Percentiles rank a stretch among this genome's conserved stretches.
These are phyloP conservation scores for Globisporangium heterothallicum DNA, from an alignment of 352 stramenopile species.

Conservation along the genomic window DNA sequence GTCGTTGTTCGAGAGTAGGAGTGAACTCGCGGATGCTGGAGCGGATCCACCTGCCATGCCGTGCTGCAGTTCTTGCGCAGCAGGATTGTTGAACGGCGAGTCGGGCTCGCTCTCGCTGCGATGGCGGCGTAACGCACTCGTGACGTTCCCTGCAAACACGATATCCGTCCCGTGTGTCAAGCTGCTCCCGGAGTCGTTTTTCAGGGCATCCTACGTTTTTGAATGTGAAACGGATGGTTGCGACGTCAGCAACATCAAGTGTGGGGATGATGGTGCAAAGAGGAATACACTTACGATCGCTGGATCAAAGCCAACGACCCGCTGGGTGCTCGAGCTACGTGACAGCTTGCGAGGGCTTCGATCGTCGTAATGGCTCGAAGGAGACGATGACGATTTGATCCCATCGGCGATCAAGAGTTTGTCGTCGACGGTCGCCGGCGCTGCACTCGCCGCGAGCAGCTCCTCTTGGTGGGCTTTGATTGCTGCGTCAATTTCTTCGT, in stretches of 20 bases:
- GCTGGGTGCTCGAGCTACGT: slow-evolving; percentile 20
- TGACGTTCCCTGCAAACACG: slow-evolving; percentile 87
- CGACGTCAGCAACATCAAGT: neutral
- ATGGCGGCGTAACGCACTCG: slow-evolving; percentile 67
- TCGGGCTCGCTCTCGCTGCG: slow-evolving; percentile 54
- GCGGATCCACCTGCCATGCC: neutral
- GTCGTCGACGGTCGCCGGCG: slow-evolving; percentile 7
- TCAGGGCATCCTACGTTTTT: slow-evolving; percentile 15
- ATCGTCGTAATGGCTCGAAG: slow-evolving; percentile 6
- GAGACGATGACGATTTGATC: slow-evolving; percentile 13
- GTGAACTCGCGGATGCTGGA: neutral
- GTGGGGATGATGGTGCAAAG: neutral
- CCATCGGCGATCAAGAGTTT: slow-evolving; percentile 12
- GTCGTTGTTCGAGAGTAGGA: neutral
- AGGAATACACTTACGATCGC: slow-evolving; percentile 7
- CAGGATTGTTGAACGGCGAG: neutral
- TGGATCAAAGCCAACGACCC: slow-evolving; percentile 10
- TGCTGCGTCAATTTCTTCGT: slow-evolving; percentile 40
- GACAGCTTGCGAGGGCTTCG: slow-evolving; percentile 22
- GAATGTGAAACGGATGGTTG: neutral
- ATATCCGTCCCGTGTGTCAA: slow-evolving; percentile 87
- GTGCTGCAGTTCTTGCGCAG: slow-evolving; percentile 1
- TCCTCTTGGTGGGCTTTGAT: slow-evolving; percentile 28
- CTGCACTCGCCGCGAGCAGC: neutral
- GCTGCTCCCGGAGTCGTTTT: slow-evolving; percentile 59